Base-by-base conservation (phyloP, 2,329 filamentous ascomycete species). In the Phialophora expanda region DNA sequence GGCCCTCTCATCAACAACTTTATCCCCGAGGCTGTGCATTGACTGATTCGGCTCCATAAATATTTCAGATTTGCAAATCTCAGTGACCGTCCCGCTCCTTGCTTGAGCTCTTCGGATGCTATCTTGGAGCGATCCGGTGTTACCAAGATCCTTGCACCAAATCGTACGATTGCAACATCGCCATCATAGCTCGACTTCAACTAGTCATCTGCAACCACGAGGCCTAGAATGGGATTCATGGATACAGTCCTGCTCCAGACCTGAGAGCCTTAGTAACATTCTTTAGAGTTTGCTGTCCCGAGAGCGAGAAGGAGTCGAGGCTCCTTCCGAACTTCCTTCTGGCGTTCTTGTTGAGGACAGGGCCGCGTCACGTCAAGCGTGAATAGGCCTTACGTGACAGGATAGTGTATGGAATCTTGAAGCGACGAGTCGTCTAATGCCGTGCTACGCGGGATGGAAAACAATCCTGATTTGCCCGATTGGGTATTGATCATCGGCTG, bases 361-460 rank as follows among this genome's bases (percentile, higher is more conserved):
- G 14, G 38, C 2, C 38, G 6, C 2, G 20, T 44, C 38, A 12
- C 20, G 9, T 51, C 48, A 51, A 51, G 22, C 4, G 9, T 26
- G 20, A 14, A 17, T 14, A 41, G 41, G 44, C 56, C 56, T 50
- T 7, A 50, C n/a, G n/a, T n/a, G n/a, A n/a, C 6, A 24, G 22
- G 20, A 34, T 34, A 20, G n/a, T 28, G 20, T 50, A 24, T 22
- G 41, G 56, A 59, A 32, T 44, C 6, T 44, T 22, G n/a, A 24
- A 32, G 20, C 44, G 41, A n/a, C 17, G 30, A 51, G 20, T 59
- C 56, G 17, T 26, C 48, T 28, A 30, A 53, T 28, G 58, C 58
- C 58, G 48, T 61, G 58, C 26, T 51, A 61, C 58, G 58, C 51
- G 58, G 58, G 58, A 50, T 61, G 20, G n/a, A 32, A 32, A 20